phyloP scores from a whole-genome alignment of 805 yeast species.

The Hyphopichia homilentoma region DNA sequence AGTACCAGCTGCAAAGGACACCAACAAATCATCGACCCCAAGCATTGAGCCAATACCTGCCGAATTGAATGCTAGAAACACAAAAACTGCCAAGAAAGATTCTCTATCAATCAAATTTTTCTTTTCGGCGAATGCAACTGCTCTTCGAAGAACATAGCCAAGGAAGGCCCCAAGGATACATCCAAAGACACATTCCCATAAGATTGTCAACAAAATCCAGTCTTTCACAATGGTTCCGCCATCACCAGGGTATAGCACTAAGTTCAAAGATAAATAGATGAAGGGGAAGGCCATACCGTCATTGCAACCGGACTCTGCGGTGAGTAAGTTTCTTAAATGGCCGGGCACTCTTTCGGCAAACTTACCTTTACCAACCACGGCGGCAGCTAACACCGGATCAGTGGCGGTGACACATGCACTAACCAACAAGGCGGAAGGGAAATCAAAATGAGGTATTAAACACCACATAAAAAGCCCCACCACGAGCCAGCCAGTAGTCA shows the following conservation, averaged over 20 bases:
- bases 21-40: slow-evolving; percentile 86
- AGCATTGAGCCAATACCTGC: slow-evolving; percentile 87
- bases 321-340: slow-evolving; percentile 76
- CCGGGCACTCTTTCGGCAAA: slow-evolving; percentile 91
- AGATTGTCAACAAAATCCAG: slow-evolving; percentile 72
- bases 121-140: slow-evolving; percentile 70
- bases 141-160: slow-evolving; percentile 68
- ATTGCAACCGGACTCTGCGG: slow-evolving; percentile 88
- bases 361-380: slow-evolving; percentile 91
- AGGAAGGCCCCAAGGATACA: slow-evolving; percentile 66
- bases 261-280: slow-evolving; percentile 63
- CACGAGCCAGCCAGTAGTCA: slow-evolving; percentile 87
- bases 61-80: slow-evolving; percentile 76
- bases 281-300: slow-evolving; percentile 97
- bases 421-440: slow-evolving; percentile 67
- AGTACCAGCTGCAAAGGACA: slow-evolving; percentile 89
- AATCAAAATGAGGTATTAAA: slow-evolving; percentile 67
- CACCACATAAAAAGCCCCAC: slow-evolving; percentile 78
- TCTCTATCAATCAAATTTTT: slow-evolving; percentile 77
- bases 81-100: slow-evolving; percentile 80
- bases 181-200: slow-evolving; percentile 83
- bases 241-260: slow-evolving; percentile 63
- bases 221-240: slow-evolving; percentile 69
- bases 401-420: slow-evolving; percentile 93
- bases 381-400: slow-evolving; percentile 92